phyloP scores from a whole-genome alignment of 805 yeast species.

The Lachancea mirantina region DNA sequence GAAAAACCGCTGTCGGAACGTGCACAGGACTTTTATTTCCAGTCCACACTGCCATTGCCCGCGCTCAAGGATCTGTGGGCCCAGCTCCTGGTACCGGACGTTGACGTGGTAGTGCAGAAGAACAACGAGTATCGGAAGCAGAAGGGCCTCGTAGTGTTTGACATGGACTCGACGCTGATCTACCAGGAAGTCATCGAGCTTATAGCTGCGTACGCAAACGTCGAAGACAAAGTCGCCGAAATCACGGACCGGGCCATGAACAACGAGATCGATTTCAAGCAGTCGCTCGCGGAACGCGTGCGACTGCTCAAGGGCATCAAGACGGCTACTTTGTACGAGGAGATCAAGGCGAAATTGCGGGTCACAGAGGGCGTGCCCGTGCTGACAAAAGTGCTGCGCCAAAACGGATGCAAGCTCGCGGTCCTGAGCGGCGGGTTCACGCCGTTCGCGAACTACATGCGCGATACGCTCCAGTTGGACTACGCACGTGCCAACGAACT shows the following conservation, averaged over 20 bases:
- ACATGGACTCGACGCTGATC: conserved; percentile 96
- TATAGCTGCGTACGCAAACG: conserved; percentile 89
- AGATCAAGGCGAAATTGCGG: conserved; percentile 56
- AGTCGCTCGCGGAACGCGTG: conserved; percentile 71
- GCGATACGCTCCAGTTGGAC: conserved; percentile 61
- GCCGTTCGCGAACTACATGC: conserved; percentile 75
- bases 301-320: conserved; percentile 75
- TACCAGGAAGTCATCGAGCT: conserved; percentile 95
- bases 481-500: conserved; percentile 83
- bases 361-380: conserved; percentile 85
- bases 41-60: background rate
- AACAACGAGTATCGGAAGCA: conserved; percentile 18
- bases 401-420: conserved; percentile 61
- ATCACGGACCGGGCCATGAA: conserved; percentile 96
- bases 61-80: conserved; percentile 1
- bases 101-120: conserved; percentile 22
- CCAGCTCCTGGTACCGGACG: conserved; percentile 6
- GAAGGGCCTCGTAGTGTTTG: conserved; percentile 70
- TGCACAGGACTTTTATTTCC: conserved; percentile 13
- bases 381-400: conserved; percentile 54
- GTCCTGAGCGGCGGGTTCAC: conserved; percentile 94
- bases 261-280: conserved; percentile 87
- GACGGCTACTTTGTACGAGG: conserved; percentile 66
- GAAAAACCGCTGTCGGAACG: conserved; percentile 12
- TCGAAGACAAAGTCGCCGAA: conserved; percentile 77